Evolutionary conservation across 257 asterid genomes (phyloP).

Genomic region (Fraxinus pennsylvanica): DNA sequence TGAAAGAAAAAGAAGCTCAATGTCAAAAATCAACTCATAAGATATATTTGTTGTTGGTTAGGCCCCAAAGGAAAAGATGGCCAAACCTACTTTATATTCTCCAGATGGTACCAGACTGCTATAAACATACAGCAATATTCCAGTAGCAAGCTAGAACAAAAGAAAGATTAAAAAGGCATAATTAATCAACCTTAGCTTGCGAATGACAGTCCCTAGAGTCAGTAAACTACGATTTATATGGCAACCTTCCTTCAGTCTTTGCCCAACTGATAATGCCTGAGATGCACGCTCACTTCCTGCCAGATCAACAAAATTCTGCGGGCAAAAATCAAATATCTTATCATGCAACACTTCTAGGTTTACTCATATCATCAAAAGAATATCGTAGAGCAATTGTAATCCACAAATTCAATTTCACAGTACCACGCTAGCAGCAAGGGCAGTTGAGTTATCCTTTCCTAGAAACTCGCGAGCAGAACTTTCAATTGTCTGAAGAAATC

Average conservation of each 20-base stretch:
- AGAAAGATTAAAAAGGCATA: neutral
- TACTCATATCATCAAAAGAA: conserved; percentile 23
- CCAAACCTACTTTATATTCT: neutral
- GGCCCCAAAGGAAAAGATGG: neutral
- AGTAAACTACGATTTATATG: conserved; percentile 97
- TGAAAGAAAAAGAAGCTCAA: conserved; percentile 21
- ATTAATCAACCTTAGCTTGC: conserved; percentile 78
- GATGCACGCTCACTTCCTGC: conserved; percentile 99
- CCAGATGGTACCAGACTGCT: neutral
- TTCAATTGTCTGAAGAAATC: conserved; percentile 77
- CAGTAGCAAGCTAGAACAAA: neutral
- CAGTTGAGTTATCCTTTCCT: conserved; percentile 92
- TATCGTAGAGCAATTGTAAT: conserved; percentile 19
- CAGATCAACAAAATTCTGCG: conserved; percentile 97
- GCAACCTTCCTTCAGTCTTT: conserved; percentile 98
- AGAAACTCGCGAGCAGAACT: conserved; percentile 96
- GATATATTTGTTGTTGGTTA: neutral
- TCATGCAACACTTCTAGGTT: conserved; percentile 6
- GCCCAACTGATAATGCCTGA: conserved; percentile 92
- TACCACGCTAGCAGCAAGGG: conserved; percentile 99
- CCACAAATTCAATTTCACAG: conserved; percentile 24
- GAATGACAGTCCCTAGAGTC: conserved; percentile 89
- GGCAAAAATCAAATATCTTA: conserved; percentile 25
- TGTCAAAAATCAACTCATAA: conserved; percentile 7
- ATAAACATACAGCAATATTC: neutral